Evolutionary conservation across 352 stramenopile species (phyloP), one percentile per base, ranked within the genome.

Genomic region (Aphanomyces astaci): DNA sequence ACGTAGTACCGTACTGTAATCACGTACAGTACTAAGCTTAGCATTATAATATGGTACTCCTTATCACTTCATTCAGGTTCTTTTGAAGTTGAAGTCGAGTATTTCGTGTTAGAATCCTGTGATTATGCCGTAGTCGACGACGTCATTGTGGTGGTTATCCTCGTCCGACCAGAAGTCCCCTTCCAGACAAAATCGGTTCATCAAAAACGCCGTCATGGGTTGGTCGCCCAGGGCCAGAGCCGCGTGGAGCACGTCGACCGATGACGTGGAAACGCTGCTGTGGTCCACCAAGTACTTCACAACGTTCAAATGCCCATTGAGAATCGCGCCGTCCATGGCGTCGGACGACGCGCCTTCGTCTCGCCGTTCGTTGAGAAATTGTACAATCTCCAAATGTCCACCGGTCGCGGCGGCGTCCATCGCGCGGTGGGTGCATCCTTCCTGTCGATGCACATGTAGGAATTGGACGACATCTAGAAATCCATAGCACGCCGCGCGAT

Each of bases 341-440:
- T 59, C 65, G 7, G 70, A 56, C 27, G 71, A 75, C 28, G 71
- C 76, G 27, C 73, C 73, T 75, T 78, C 71, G 9, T 31, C 43
- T 5, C 73, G 66, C 30, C 72, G 65, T 22, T 33, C 28, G 51
- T 76, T 63, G 30, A 76, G 68, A 71, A 71, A 78, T 46, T 76
- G 45, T 7, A 74, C 60, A 31, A 78, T 67, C 17, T 71, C 63
- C 22, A 76, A 43, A 55, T 78, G 69, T 4, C 73, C 73, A 25
- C 76, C 53, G 0, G 51, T 64, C 10, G 71, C 73, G 2, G 73
- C 73, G 22, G 71, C 71, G 22, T 64, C 56, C 40, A 76, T 75
- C 72, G 71, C 69, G 40, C 62, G 79, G 74, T 80, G 69, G 67
- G 39, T 43, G 39, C 30, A 73, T 53, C 62, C 66, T 63, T 72